Base-by-base conservation (phyloP, 805 yeast species). In the Kregervanrija delftensis region DNA sequence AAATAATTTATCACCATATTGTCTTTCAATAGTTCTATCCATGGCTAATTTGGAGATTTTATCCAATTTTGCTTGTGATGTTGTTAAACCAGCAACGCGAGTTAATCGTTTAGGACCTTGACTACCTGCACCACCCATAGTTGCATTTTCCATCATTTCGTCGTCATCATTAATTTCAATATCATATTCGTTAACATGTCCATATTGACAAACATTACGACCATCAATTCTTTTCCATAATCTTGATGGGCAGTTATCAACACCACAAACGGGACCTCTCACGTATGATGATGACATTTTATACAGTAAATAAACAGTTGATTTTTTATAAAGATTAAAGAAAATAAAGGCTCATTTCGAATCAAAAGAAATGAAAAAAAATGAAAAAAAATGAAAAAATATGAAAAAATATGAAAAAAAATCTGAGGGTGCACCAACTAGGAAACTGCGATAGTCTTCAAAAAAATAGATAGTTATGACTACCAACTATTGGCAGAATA, bases 211-310 rank as follows among this genome's bases (percentile, higher is more conserved):
- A 10, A 90, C 82, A 45, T 81, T 74, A 41, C 77, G 77, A 22
- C 99, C 99, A 55, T 85, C 87, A 3, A 79, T 66, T 30, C 77
- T 63, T 41, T 83, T 73, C 78, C 87, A 91, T 41, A 82, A 73
- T 34, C 79, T 67, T 1, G 96, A 85, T 4, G 85, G 78, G 64
- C 99, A 91, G 67, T 91, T 91, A 50, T 85, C 90, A 2, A 81
- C 80, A 1, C 97, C 97, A 72, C 99, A 91, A 5, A 83, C 65
- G 4, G 86, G 83, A 2, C 99, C 98, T 52, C 80, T 69, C 35
- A 73, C 69, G 35, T 51, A 59, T 34, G 55, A 51, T 11, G 50
- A 33, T 43, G 53, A 45, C 54, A 49, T 52, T 22, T 13, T 22
- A 22, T 22, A 6, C 28, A 22, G 5, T 17, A 17, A 17, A 17